Evolutionary conservation across 768 basidiomycete genomes (phyloP), one percentile per base, ranked within the genome.

Genomic region (Psilocybe sp.): DNA sequence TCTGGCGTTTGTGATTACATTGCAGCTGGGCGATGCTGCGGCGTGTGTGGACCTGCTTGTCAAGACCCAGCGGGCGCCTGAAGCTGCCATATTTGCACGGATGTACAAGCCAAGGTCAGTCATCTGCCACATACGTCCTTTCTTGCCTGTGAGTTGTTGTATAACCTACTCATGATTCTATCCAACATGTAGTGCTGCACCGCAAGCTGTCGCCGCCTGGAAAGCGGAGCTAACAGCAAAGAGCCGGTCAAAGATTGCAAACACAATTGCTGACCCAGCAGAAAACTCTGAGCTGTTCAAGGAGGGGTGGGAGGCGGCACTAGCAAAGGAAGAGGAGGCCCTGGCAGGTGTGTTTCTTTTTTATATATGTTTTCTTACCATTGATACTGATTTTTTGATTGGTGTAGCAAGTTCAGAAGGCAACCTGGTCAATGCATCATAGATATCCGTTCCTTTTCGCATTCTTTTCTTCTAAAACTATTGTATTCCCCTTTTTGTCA

Each of bases 21-120:
- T 96, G 57, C 92, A 95, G 68, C 71, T 94, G 16, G 93, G 93
- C 8, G 87, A 96, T 64, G 72, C 85, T 0, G 71, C 76, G 18
- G 72, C 78, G 4, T 96, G 93, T 63, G 84, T 96, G 20, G 92
- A 95, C 61, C 70, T 98, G 23, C 73, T 99, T 20, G 69, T 88
- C 42, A 82, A 85, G 62, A 98, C 97, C 3, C 82, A 88, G 52
- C 82, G 96, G 19, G 80, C 86, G 14, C 87, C 94, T 0, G 97
- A 99, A 67, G 97, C 94, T 8, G 95, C 94, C 8, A 66, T 97
- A 50, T 95, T 98, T 62, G 92, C 96, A 14, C 81, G 97, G 50
- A 96, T 94, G 8, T 98, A 98, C 69, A 83, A 85, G 3, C 95
- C 97, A 1, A 87, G 85, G 87, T 87, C 43, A 28, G 23, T 7